phyloP scores from a whole-genome alignment of 202 grass and related monocot species.

The Zoysia matrella region DNA sequence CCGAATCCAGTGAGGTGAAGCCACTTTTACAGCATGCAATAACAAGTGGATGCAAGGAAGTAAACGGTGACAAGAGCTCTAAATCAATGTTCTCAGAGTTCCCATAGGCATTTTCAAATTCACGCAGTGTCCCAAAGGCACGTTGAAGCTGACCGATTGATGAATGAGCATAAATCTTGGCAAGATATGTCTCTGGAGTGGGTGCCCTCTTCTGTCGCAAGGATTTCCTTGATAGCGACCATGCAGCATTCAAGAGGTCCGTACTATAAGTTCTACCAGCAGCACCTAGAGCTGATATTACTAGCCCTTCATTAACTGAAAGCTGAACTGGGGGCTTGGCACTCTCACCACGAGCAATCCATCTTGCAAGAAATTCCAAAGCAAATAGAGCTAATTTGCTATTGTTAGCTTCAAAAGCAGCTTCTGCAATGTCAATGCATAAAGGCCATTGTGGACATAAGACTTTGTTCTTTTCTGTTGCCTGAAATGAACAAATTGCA shows the following conservation, averaged over 20 bases:
- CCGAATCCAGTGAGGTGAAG: conserved; percentile 81
- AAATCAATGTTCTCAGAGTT: conserved; percentile 64
- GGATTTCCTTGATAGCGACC: conserved; percentile 72
- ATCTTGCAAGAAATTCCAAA: conserved; percentile 83
- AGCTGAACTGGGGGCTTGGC: conserved; percentile 56
- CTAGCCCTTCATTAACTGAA: conserved; percentile 86
- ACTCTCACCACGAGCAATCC: conserved; percentile 76
- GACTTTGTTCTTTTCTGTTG: conserved; percentile 84
- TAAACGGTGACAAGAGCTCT: conserved; percentile 95
- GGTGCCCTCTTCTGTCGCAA: conserved; percentile 79
- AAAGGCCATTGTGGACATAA: conserved; percentile 72
- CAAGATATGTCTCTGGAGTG: conserved; percentile 78
- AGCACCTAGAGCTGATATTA: conserved; percentile 73
- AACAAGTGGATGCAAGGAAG: conserved; percentile 82
- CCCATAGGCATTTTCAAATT: conserved; percentile 89
- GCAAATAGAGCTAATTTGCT: conserved; percentile 74
- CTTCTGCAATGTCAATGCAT: conserved; percentile 78
- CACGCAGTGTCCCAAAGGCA: conserved; percentile 78
- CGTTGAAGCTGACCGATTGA: conserved; percentile 84
- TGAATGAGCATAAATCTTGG: conserved; percentile 94
- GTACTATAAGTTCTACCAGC: conserved; percentile 69
- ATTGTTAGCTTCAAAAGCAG: conserved; percentile 81
- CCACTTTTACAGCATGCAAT: conserved; percentile 87
- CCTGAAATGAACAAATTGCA: conserved; percentile 46
- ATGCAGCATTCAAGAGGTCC: conserved; percentile 77